Conservation (phyloP, 2,329 filamentous ascomycete genomes). For the Claviceps humidiphila region DNA sequence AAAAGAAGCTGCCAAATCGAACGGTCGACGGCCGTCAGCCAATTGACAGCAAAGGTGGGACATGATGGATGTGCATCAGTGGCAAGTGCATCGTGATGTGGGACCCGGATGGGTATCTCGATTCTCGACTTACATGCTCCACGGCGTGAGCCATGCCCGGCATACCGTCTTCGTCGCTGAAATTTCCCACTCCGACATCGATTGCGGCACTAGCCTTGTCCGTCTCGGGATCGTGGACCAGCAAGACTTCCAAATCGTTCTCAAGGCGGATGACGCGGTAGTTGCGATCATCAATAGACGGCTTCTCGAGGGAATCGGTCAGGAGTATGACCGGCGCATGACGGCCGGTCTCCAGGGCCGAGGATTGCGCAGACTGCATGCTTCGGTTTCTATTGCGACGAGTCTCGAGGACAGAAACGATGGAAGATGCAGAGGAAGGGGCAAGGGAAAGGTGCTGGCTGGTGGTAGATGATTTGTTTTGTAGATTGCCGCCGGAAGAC, state of each 20-base stretch:
- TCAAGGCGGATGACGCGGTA: conserved; percentile 77
- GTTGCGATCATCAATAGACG: conserved; percentile 68
- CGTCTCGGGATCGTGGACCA: conserved; percentile 88
- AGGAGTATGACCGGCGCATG: conserved; percentile 26
- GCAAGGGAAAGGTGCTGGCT: background rate
- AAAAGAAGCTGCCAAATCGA: conserved; percentile 54
- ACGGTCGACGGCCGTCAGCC: conserved; percentile 6
- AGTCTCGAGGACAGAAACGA: background rate
- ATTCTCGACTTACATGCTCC: conserved; percentile 52
- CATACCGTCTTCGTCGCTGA: conserved; percentile 82
- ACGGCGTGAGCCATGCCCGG: conserved; percentile 93
- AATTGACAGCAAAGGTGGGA: background rate
- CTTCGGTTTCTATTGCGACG: conserved; percentile 6
- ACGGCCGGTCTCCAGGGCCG: conserved; percentile 18
- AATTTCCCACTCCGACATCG: conserved; percentile 92
- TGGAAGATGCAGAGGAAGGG: background rate
- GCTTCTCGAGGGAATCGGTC: conserved; percentile 67
- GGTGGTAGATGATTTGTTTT: background rate
- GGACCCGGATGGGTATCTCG: conserved; percentile 4
- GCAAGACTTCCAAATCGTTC: conserved; percentile 79
- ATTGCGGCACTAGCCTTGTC: conserved; percentile 94
- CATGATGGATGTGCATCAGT: background rate
- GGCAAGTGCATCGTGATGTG: conserved; percentile 2
- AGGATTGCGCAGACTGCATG: conserved; percentile 22
- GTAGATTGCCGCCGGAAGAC: background rate